Evolutionary conservation across 257 asterid genomes (phyloP).

Genomic region (Przewalskia tangutica): DNA sequence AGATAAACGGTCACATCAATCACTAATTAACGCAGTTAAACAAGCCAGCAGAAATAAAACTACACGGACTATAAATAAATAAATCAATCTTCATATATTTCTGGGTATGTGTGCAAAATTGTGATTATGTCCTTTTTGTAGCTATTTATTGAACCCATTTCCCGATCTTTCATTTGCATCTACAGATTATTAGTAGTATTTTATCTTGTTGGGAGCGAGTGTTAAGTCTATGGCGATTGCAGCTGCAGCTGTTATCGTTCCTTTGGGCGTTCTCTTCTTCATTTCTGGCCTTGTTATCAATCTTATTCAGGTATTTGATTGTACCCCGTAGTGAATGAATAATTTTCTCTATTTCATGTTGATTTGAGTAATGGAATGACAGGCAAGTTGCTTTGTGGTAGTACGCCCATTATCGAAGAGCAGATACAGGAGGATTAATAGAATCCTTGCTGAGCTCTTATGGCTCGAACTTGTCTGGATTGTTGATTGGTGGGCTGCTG

Average conservation of each 20-base stretch:
- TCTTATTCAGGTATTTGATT: conserved; percentile 53
- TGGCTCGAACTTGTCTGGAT: conserved; percentile 99
- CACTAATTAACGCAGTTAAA: too few relatives aligned
- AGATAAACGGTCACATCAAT: too few relatives aligned
- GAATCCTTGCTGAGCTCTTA: conserved; percentile 60
- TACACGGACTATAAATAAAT: background rate
- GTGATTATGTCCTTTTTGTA: too few relatives aligned
- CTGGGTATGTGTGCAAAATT: too few relatives aligned
- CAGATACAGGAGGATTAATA: conserved; percentile 68
- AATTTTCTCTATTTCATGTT: too few relatives aligned
- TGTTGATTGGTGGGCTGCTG: conserved; percentile 96
- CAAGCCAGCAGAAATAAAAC: too few relatives aligned
- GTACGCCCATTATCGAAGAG: conserved; percentile 76
- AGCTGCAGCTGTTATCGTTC: conserved; percentile 72
- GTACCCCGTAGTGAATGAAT: too few relatives aligned
- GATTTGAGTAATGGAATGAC: conserved; percentile 2
- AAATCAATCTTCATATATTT: background rate
- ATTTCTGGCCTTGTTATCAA: conserved; percentile 71
- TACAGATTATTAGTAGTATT: too few relatives aligned
- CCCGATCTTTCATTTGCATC: too few relatives aligned
- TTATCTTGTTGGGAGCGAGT: background rate
- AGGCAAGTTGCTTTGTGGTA: conserved; percentile 64
- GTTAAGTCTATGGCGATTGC: conserved; percentile 27
- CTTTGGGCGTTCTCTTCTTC: conserved; percentile 81
- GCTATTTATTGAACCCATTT: too few relatives aligned